Evolutionary conservation across 805 yeast species (phyloP), one percentile per base, ranked within the genome.

Genomic region (Metschnikowia picachoensis): DNA sequence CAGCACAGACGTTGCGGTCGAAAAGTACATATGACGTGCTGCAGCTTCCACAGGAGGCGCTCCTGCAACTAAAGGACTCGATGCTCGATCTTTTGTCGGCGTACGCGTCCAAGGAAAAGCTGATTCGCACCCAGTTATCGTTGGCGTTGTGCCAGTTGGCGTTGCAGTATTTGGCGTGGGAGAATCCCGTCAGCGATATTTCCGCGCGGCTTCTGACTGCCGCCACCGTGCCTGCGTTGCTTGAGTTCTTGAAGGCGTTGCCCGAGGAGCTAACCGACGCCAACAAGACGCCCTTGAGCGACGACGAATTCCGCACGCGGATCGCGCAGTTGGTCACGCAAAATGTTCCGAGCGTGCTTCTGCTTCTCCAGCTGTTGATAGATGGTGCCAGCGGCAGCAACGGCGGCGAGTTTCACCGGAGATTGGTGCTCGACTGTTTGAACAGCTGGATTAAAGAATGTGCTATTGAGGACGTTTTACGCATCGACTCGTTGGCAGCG

Each of bases 391-490:
- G 7, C 25, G 25, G 25, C 25, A 20, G 25, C 25, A 7, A 20
- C 25, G 53, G 52, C 30, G 46, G 50, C 9, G 32, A 44, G 17
- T 37, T 46, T 25, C 46, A 44, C 41, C 44, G 52, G 11, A 71
- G 78, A 7, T 64, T 79, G 42, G 73, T 89, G 6, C 73, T 92
- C 47, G 84, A 82, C 51, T 86, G 96, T 65, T 70, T 95, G 47
- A 83, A 84, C 55, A 85, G 95, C 16, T 94, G 99, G 99, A 83
- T 94, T 49, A 77, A 76, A 51, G 99, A 95, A 62, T 80, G 89
- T 40, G 87, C 92, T 3, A 74, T 92, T 27, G 83, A 79, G 43
- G 76, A 80, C 39, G 69, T 94, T n/a, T 66, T 92, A 36, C 66
- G 78, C 9, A 73, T 80, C 39, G 72, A 80, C 15, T 78, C 94